Evolutionary conservation across 441 rosid species (phyloP), one percentile per base, ranked within the genome.

Genomic region (Syzygium syzygioides): DNA sequence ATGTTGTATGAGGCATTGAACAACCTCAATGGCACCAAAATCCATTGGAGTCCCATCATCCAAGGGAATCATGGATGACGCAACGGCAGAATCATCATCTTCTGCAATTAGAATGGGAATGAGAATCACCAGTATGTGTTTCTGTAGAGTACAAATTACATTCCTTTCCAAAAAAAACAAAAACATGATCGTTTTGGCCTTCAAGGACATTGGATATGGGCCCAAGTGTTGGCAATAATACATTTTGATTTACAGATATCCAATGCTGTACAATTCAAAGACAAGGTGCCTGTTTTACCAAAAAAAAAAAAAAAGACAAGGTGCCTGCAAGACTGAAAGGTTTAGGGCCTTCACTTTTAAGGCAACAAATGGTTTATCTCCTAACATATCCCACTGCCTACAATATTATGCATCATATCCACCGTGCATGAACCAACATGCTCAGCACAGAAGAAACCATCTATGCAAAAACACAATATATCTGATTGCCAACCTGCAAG

Each of bases 1-100:
- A 79, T 96, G 99, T 90, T 96, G 98, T 88, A 97, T 93, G n/a
- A 96, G 92, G 92, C 98, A 95, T 88, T 95, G 96, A 71, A 96
- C 93, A 91, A 95, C 96, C 91, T 96, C 99, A 0, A 97, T 96
- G 48, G 97, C 98, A 54, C 95, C 94, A 83, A 94, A 95, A 91
- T 97, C 99, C 62, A 94, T 91, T 18, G 93, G 96, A n/a, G 88
- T 88, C 41, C 94, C 95, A 90, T 96, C 99, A 88, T 97, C 99
- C 92, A 97, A 91, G 86, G 98, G 95, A 91, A 96, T 96, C 45
- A 94, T 92, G 11, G 96, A 95, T 87, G 98, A 94, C 52, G 92
- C 97, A 90, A 95, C 95, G 79, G 86, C 86, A 62, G 88, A 94
- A 92, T 94, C 99, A 86, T 92, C 96, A 55, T 96, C 99, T 85